These are phyloP conservation scores for Phytophthora colocasiae DNA, from an alignment of 352 stramenopile genomes.

Conservation along the genomic window DNA sequence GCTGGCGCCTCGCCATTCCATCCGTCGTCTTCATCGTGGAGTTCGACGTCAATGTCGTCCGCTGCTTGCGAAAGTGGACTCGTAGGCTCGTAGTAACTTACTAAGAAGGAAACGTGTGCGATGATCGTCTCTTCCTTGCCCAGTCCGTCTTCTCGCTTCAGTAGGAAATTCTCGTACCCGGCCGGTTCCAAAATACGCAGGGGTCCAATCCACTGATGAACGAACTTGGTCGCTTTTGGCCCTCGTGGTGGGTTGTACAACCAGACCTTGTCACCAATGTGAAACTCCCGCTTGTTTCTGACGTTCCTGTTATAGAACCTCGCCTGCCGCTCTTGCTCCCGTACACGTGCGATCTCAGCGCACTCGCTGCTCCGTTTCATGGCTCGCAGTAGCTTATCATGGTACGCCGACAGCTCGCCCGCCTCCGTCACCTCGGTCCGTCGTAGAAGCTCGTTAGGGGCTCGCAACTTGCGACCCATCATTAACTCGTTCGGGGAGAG, in stretches of 20 bases:
- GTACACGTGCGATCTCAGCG: neutral
- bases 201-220: neutral
- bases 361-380: neutral
- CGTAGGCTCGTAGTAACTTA: neutral
- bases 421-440: neutral
- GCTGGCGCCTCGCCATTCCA: neutral
- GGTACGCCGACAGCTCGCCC: neutral
- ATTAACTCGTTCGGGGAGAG: neutral
- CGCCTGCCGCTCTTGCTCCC: neutral
- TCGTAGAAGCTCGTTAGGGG: neutral
- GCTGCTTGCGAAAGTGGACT: neutral
- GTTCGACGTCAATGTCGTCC: neutral
- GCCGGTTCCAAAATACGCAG: neutral
- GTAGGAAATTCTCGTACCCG: neutral
- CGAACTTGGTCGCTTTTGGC: slow-evolving; percentile 1
- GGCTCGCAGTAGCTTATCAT: neutral
- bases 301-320: neutral
- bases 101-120: neutral
- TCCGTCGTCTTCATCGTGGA: neutral
- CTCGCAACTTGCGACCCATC: neutral
- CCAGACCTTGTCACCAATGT: neutral
- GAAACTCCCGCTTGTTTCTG: neutral
- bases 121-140: neutral
- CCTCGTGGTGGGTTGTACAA: neutral
- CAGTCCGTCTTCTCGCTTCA: neutral